Conservation (phyloP, 306 rosid genomes). For the Erythrophleum fordii region DNA sequence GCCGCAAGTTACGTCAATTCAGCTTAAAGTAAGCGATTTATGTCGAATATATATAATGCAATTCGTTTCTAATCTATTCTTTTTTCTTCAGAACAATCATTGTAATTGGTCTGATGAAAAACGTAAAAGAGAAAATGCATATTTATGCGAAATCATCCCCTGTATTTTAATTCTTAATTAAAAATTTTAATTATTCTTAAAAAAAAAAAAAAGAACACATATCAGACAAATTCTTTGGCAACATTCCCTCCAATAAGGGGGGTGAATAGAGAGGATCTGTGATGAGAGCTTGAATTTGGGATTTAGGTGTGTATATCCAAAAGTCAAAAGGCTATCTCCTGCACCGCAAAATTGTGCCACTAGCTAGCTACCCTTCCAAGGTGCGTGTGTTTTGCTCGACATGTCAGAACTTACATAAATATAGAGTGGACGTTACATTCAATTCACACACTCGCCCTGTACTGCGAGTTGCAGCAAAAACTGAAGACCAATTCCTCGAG, state of each 20-base stretch:
- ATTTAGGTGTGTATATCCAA: constrained; percentile 24
- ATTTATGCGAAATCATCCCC: not conserved
- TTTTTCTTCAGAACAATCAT: not conserved
- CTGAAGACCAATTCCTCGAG: constrained; percentile 64
- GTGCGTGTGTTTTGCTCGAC: not conserved
- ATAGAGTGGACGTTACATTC: not conserved
- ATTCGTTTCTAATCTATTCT: not conserved
- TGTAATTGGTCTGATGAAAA: not conserved
- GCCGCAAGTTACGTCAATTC: constrained; percentile 29
- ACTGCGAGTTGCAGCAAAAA: constrained; percentile 26
- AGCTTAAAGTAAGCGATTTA: constrained; percentile 2
- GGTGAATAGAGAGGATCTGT: too few species aligned
- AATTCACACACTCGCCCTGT: not conserved
- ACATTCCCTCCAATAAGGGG: too few species aligned
- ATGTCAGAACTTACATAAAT: constrained; percentile 1
- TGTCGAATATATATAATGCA: not conserved
- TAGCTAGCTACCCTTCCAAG: not conserved
- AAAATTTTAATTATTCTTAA: too few species aligned
- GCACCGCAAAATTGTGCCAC: constrained; percentile 8
- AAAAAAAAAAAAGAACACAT: too few species aligned
- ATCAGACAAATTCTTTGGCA: too few species aligned
- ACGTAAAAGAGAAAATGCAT: not conserved
- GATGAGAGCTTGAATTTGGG: not conserved
- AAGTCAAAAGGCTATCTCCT: constrained; percentile 58
- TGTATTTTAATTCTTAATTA: not conserved